Base-by-base conservation (phyloP, 176 grass and related monocot genomes). In the Hsuehochloa calcarea region DNA sequence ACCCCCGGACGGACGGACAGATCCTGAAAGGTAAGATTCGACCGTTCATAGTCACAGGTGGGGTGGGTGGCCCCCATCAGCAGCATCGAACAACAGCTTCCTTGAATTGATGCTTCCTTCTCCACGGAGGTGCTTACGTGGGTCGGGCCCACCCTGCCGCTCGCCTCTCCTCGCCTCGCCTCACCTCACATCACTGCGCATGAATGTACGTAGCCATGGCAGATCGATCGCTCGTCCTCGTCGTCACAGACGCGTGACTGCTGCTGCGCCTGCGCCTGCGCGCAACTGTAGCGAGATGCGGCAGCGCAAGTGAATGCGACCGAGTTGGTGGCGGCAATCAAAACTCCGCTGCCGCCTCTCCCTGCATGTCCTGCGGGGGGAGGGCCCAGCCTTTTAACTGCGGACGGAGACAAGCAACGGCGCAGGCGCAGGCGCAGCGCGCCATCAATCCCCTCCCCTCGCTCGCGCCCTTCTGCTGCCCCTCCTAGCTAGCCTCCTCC, bases 311-410 rank as follows among this genome's bases (percentile, higher is more conserved):
- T 86, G 88, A 86, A 82, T 86, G 72, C 61, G 12, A 6, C 5
- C 55, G 72, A 25, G 72, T 82, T 82, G 72, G 86, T 86, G 83
- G 83, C 55, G 70, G 72, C 88, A 85, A 82, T 86, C 51, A 77
- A 86, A 68, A 70, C 82, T 64, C 22, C 20, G 79, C 47, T 51
- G 65, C 47, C 74, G 59, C 31, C 84, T 8, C 75, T 17, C 8
- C 31, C 31, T 27, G 81, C 4, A 14, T 17, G 80, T 58, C 60
- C 81, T 58, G 51, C 75, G 19, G 4, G 7, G 20, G 19, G 6
- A 19, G 20, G 26, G 70, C 6, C n/a, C 41, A 4, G n/a, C 14
- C 45, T 40, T 40, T 77, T 43, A 10, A 27, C 1, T 29, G 75
- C 9, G 14, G 60, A 65, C 60, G 82, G 59, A 64, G 62, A 14